Evolutionary conservation across 331 rosid species (phyloP).

Genomic region (Arachis monticola): DNA sequence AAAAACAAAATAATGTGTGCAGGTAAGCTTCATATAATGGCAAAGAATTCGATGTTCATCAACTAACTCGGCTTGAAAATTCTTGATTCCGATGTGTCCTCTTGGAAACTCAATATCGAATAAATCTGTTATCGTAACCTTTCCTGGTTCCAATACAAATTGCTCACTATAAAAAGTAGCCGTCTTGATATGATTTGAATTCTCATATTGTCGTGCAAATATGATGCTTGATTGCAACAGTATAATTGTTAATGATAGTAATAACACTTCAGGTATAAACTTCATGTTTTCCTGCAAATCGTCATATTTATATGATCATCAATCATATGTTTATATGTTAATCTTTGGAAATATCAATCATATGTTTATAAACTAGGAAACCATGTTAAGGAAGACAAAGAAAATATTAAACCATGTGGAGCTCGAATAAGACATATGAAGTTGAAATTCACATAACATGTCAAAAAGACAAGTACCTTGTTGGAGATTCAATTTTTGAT

Average conservation of each 20-base stretch:
- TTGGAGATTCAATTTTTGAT: too few species aligned
- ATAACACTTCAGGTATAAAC: neutral
- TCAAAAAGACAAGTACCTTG: neutral
- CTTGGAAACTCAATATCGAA: neutral
- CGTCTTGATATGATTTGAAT: constrained; percentile 20
- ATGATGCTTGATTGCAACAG: neutral
- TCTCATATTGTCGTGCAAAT: neutral
- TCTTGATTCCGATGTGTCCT: neutral
- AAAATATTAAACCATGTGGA: too few species aligned
- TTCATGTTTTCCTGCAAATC: neutral
- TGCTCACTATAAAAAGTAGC: neutral
- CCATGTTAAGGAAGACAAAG: too few species aligned
- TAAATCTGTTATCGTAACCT: neutral
- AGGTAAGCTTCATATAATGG: neutral
- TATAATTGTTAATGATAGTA: neutral
- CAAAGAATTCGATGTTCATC: neutral
- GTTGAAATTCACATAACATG: neutral
- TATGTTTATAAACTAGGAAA: neutral
- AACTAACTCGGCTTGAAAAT: constrained; percentile 9
- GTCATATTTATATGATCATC: neutral
- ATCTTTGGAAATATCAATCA: neutral
- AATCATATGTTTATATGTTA: neutral
- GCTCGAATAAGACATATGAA: neutral
- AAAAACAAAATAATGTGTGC: neutral
- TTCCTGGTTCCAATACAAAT: neutral